Evolutionary conservation across 768 basidiomycete species (phyloP).

Genomic region (Trametes elegans): DNA sequence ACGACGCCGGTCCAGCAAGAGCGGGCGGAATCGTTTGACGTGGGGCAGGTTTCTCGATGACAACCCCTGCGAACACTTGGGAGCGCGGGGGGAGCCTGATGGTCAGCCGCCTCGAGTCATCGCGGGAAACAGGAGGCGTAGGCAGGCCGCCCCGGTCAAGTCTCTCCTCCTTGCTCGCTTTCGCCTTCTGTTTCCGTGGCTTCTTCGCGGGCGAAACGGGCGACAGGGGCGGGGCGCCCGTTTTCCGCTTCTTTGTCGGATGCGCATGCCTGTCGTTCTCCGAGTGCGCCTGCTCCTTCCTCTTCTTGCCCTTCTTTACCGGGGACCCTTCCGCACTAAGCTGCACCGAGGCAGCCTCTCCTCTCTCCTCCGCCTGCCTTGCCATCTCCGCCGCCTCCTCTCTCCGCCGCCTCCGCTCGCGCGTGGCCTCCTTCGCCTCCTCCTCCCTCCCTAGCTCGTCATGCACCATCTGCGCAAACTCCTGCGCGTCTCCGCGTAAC

Average conservation of each 20-base stretch:
- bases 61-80: constrained; percentile 10
- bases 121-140: constrained; percentile 11
- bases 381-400: constrained; percentile 41
- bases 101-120: constrained; percentile 8
- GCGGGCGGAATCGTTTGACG: background rate
- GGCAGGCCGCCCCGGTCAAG: background rate
- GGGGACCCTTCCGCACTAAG: background rate
- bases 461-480: constrained; percentile 62
- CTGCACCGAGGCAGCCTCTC: background rate
- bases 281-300: constrained; percentile 9
- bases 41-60: constrained; percentile 4
- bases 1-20: background rate
- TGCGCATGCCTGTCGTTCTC: background rate
- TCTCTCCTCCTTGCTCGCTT: background rate
- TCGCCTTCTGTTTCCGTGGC: constrained; percentile 7
- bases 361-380: constrained; percentile 15
- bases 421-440: constrained; percentile 49
- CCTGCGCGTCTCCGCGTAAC: constrained; percentile 86
- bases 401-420: constrained; percentile 55
- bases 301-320: constrained; percentile 18
- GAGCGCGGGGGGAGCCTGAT: constrained; percentile 17
- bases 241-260: constrained; percentile 17
- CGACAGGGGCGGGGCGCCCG: constrained; percentile 6
- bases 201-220: constrained; percentile 19
- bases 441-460: constrained; percentile 57